Base-by-base conservation (phyloP, 2,329 filamentous ascomycete species). In the Venturia asperata region DNA sequence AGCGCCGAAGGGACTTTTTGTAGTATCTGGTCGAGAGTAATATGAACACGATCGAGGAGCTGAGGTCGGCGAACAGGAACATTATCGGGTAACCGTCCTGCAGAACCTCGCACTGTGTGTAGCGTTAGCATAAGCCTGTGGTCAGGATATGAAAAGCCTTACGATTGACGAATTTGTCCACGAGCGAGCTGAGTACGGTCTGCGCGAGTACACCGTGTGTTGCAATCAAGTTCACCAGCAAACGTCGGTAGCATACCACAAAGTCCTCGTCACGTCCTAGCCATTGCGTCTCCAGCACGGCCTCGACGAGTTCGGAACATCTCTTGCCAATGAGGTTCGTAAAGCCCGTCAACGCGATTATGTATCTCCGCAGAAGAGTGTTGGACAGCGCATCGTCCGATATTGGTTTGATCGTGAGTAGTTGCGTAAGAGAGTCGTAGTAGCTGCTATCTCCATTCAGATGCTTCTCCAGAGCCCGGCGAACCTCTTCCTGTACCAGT, bases 1-100 rank as follows among this genome's bases (percentile, higher is more conserved):
- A 87, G 87, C 5, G 90, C 89, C 41, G 92, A 89, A 3, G 94
- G 92, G 65, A 95, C 89, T 66, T 96, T 85, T 70, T 86, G 84
- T 58, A 96, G 81, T 15, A 99, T 79, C 71, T 91, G 89, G 68
- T 85, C 85, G 17, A 97, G 78, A 5, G 86, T 87, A 65, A 85
- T 81, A 75, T 99, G 92, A 47, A 94, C 81, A 68, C 94, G 84
- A 64, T 84, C 80, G 69, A 90, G 86, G 72, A 93, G 87, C 66
- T 81, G 83, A 62, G 85, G 80, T 65, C 85, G 83, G 67, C 80
- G 81, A 60, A 95, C 85, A 6, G 78, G 77, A 3, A 79, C 76
- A 69, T 85, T 81, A 52, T 82, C 81, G 30, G 81, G 80, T 61
- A 86, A 74, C 65, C 79, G 79, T 66, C 83, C 80, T 47, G 77